These are phyloP conservation scores for Coemansia furcata DNA, from an alignment of 192 early-diverging fungal species.

Conservation along the genomic window DNA sequence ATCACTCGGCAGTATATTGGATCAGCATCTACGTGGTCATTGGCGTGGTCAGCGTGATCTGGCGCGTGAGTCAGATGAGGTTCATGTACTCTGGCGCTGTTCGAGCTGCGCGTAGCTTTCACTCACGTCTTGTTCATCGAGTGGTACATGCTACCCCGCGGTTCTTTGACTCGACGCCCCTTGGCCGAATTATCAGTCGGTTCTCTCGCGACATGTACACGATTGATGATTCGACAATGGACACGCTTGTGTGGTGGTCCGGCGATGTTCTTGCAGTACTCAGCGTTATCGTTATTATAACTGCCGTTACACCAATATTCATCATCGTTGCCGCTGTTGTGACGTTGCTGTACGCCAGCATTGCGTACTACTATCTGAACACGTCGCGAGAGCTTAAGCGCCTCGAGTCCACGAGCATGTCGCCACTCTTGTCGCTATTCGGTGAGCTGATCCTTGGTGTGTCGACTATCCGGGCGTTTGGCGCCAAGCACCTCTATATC, in stretches of 20 bases:
- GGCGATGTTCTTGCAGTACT: conserved; percentile 54
- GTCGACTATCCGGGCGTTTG: conserved; percentile 82
- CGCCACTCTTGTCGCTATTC: conserved; percentile 77
- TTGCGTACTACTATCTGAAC: conserved; percentile 69
- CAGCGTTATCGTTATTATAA: conserved; percentile 60
- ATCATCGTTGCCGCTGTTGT: conserved; percentile 64
- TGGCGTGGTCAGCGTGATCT: conserved; percentile 45
- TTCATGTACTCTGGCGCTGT: conserved; percentile 56
- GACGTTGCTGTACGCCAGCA: conserved; percentile 55
- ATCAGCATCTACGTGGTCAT: conserved; percentile 64
- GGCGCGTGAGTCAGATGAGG: conserved; percentile 44
- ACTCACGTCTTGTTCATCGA: conserved; percentile 55
- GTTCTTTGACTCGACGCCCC: conserved; percentile 86
- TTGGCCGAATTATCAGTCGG: conserved; percentile 84
- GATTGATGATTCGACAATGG: conserved; percentile 66
- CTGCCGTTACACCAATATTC: conserved; percentile 67
- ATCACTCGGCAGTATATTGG: conserved; percentile 59
- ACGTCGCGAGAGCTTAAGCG: conserved; percentile 87
- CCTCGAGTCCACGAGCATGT: conserved; percentile 70
- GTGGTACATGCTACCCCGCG: conserved; percentile 69
- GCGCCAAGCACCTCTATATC: conserved; percentile 65
- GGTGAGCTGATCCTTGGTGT: conserved; percentile 73
- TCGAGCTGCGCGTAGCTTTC: conserved; percentile 58
- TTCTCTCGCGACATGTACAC: conserved; percentile 83
- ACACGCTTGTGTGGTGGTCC: conserved; percentile 55